These are phyloP conservation scores for Wickerhamomyces mucosus DNA, from an alignment of 805 yeast genomes.

Conservation along the genomic window DNA sequence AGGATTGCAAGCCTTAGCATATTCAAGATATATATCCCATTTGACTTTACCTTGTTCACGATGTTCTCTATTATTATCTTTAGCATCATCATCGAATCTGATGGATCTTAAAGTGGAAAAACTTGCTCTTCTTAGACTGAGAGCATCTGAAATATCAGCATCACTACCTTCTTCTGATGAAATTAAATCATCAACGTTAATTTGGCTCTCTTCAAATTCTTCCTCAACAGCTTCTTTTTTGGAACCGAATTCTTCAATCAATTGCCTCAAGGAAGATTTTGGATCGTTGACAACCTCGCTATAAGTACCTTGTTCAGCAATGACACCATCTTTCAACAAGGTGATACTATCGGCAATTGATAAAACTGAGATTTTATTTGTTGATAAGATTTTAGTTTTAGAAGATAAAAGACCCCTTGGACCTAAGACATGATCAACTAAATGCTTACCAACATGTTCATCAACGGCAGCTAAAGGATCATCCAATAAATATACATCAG, in stretches of 20 bases:
- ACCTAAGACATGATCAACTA: slow-evolving; percentile 77
- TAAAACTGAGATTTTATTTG: slow-evolving; percentile 78
- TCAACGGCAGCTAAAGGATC: slow-evolving; percentile 96
- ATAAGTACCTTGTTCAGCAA: slow-evolving; percentile 58
- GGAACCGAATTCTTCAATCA: slow-evolving; percentile 57
- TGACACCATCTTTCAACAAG: slow-evolving; percentile 59
- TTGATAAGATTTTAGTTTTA: slow-evolving; percentile 73
- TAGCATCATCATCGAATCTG: slow-evolving; percentile 24
- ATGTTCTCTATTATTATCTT: slow-evolving; percentile 48
- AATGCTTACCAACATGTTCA: slow-evolving; percentile 88
- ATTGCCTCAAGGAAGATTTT: slow-evolving; percentile 39
- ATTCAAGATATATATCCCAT: slow-evolving; percentile 73
- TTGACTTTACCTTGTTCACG: slow-evolving; percentile 91
- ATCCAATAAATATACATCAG: slow-evolving; percentile 84
- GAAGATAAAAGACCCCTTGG: slow-evolving; percentile 65
- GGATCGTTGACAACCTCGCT: slow-evolving; percentile 37
- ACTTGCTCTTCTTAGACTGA: slow-evolving; percentile 55
- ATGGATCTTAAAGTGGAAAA: slow-evolving; percentile 34
- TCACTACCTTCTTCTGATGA: slow-evolving; percentile 19
- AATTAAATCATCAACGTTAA: slow-evolving; percentile 11
- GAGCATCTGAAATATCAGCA: slow-evolving; percentile 25
- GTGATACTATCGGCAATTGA: slow-evolving; percentile 63
- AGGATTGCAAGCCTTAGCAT: slow-evolving; percentile 82
- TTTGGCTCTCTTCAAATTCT: slow-evolving; percentile 11
- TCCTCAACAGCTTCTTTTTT: slow-evolving; percentile 18